These are phyloP conservation scores for Parachlorella kessleri DNA, from an alignment of 139 green algal genomes.

Conservation along the genomic window DNA sequence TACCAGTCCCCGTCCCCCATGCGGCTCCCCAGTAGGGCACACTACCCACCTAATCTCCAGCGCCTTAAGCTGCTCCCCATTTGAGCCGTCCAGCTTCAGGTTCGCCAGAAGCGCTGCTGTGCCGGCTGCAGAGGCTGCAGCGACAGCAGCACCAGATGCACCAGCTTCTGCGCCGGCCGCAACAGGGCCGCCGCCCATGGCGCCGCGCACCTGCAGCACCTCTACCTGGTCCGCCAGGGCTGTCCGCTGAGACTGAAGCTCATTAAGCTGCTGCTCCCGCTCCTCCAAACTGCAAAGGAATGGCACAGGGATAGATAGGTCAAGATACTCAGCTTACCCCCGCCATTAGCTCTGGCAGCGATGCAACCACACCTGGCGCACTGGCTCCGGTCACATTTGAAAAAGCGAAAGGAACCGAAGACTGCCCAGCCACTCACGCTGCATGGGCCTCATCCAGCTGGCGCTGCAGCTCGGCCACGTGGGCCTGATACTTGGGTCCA, in stretches of 20 bases:
- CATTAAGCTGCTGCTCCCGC: constrained; percentile 53
- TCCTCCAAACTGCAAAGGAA: constrained; percentile 35
- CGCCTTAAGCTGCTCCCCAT: constrained; percentile 57
- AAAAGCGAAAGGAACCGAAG: too few relatives aligned
- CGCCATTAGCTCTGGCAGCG: too few relatives aligned
- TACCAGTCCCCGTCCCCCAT: too few relatives aligned
- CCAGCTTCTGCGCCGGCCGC: not conserved
- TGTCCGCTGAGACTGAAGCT: constrained; percentile 53
- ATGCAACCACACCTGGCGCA: too few relatives aligned
- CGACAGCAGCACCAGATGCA: constrained; percentile 9
- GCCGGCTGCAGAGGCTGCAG: not conserved
- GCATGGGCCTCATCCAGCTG: constrained; percentile 71
- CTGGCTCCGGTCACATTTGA: too few relatives aligned
- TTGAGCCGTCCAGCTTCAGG: constrained; percentile 29
- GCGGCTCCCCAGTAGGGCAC: too few relatives aligned
- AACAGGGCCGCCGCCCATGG: constrained; percentile 1
- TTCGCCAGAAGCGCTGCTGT: not conserved
- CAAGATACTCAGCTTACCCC: too few relatives aligned
- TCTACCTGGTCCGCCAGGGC: constrained; percentile 62
- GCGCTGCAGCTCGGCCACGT: constrained; percentile 80
- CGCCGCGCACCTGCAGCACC: constrained; percentile 24
- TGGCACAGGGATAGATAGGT: too few relatives aligned
- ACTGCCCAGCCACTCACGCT: not conserved
- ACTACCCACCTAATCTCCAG: constrained; percentile 48
- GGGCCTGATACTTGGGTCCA: constrained; percentile 88